Base-by-base conservation (phyloP, 2,329 filamentous ascomycete genomes). In the Leptographium wingfieldii region DNA sequence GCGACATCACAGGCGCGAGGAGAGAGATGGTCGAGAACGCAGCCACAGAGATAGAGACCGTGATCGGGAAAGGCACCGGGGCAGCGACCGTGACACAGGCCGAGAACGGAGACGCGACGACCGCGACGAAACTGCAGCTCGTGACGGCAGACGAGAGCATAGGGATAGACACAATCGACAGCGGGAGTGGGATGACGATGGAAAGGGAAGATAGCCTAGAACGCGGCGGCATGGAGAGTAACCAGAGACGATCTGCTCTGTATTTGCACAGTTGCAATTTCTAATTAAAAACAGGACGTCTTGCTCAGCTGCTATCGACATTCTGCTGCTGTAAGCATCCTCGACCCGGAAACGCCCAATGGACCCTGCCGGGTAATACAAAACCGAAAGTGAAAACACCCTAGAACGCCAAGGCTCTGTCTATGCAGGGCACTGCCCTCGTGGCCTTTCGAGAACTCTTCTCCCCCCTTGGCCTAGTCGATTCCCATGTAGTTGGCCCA, bases 401-500 rank as follows among this genome's bases (percentile, higher is more conserved):
- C 52, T 14, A 22, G 7, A 55, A 55, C 52, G 52, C 52, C 52
- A 25, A 35, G 19, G 27, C 31, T 55, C 52, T 53, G 29, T 46
- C 52, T 53, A 27, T 56, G 38, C 40, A 57, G 40, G 9, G 31
- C 4, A 33, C 14, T 27, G 22, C 27, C 27, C 11, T 48, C 57
- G n/a, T 3, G 22, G 16, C 55, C 38, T 67, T 29, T 31, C 38
- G 33, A 3, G 38, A 16, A 14, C 55, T 7, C 33, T 22, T 35
- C 27, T n/a, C 19, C 3, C 12, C 22, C n/a, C 1, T 25, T n/a
- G 6, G 10, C 38, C 52, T 58, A 57, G 25, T 62, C 60, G 49
- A 63, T 62, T 43, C 49, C 60, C 58, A 92, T 73, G 73, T 92
- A 94, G 66, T 84, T 80, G 72, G 90, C 92, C 90, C 90, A 95